Base-by-base conservation (phyloP, 2,329 filamentous ascomycete genomes). In the Monosporascus sp. region DNA sequence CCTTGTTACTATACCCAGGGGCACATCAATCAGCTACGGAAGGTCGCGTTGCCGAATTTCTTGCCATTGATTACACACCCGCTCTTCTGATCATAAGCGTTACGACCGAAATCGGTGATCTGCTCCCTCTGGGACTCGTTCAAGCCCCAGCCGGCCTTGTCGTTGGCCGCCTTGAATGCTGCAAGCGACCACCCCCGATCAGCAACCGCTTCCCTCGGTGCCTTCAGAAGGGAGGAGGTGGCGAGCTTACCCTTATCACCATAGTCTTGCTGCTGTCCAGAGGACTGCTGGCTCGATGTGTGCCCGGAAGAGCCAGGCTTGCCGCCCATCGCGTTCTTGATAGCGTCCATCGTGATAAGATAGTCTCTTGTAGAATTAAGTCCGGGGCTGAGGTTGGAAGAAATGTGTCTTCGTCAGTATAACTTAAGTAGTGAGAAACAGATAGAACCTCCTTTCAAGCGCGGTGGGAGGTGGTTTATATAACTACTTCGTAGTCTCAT, bases 81-180 rank as follows among this genome's bases (percentile, higher is more conserved):
- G 26, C 72, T 72, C 5, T 59, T 37, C 66, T 74, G 74, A 65
- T 75, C 72, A 53, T 69, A 71, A 17, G 57, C 53, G 17, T 54
- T 52, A 19, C 72, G 70, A 7, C 61, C 58, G 11, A 57, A 63
- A 49, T 71, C 67, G 44, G 69, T 70, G 56, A 69, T 66, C 62
- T 69, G 69, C 64, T 70, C 67, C 48, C 53, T 49, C 26, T 40
- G 34, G 47, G 54, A 45, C 41, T 62, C 52, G 20, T 56, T 26
- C 46, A 54, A 52, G 51, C 59, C 61, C 49, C 57, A 54, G 52
- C 61, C 61, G 1, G 55, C 59, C 51, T 64, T 63, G 50, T 70
- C 66, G 27, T 66, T 66, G 27, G 56, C 58, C 36, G 62, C 57
- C 57, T 64, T 64, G 46, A 68, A 58, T 31, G 43, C 43, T 46